Conservation (phyloP, 2,329 filamentous ascomycete genomes). For the Talaromyces atroroseus region DNA sequence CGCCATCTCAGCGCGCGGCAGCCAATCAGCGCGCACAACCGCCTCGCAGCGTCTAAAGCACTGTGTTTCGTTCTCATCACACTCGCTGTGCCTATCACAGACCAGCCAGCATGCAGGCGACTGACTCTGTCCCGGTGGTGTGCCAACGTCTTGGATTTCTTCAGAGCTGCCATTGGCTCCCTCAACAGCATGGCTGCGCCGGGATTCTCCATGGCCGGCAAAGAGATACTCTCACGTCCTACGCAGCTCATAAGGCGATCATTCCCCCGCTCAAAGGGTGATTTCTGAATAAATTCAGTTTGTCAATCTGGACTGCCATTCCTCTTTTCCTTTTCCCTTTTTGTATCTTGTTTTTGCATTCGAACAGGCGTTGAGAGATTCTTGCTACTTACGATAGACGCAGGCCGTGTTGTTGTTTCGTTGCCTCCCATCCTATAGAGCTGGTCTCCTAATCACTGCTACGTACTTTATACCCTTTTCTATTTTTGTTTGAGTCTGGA, state of each 20-base stretch:
- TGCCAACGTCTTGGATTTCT: conserved; percentile 9
- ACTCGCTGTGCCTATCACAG: conserved; percentile 4
- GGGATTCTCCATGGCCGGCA: background rate
- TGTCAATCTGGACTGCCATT: background rate
- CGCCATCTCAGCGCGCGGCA: background rate
- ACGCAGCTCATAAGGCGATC: conserved; percentile 8
- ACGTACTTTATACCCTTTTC: background rate
- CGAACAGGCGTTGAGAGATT: conserved; percentile 1
- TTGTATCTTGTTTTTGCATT: conserved; percentile 6
- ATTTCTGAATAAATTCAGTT: background rate
- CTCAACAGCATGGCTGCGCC: background rate
- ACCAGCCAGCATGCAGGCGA: background rate
- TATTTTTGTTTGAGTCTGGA: background rate
- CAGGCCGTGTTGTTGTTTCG: conserved; percentile 8
- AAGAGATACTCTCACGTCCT: background rate
- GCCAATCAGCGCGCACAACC: conserved; percentile 2
- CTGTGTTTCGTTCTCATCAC: conserved; percentile 8
- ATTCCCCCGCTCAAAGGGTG: background rate
- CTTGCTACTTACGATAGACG: conserved; percentile 3
- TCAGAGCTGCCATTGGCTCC: conserved; percentile 7
- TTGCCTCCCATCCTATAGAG: conserved; percentile 4
- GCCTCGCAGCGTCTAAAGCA: conserved; percentile 7
- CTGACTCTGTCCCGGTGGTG: background rate
- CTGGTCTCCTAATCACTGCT: conserved; percentile 9
- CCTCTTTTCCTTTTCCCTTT: conserved; percentile 1